These are phyloP conservation scores for Dictyostelium intermedium DNA, from an alignment of 78 protist genomes.

Conservation along the genomic window DNA sequence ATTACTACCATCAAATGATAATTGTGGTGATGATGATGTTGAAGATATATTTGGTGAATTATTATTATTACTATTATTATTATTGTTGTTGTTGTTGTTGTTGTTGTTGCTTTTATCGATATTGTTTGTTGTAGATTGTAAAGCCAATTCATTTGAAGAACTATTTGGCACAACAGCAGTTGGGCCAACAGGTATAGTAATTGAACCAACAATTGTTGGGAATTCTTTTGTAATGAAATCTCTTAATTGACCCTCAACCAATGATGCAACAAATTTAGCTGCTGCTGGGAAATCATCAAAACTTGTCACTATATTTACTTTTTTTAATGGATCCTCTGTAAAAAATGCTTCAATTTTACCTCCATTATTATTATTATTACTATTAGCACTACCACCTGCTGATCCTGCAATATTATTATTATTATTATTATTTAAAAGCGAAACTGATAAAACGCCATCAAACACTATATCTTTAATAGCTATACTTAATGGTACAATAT, in stretches of 20 bases:
- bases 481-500: slow-evolving; percentile 59
- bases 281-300: slow-evolving; percentile 72
- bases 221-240: slow-evolving; percentile 66
- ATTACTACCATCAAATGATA: not conserved
- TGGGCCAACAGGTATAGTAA: slow-evolving; percentile 27
- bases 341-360: slow-evolving; percentile 60
- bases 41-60: not conserved
- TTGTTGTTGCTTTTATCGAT: not conserved
- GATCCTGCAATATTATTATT: not conserved
- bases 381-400: not conserved
- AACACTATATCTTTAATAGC: slow-evolving; percentile 48
- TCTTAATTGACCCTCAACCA: slow-evolving; percentile 44
- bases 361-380: not conserved
- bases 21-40: slow-evolving; percentile 7
- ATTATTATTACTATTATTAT: not conserved
- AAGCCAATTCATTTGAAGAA: not conserved
- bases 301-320: slow-evolving; percentile 43
- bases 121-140: not conserved
- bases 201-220: slow-evolving; percentile 42
- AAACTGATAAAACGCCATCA: slow-evolving; percentile 33
- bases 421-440: slow-evolving; percentile 5
- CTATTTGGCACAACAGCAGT: not conserved
- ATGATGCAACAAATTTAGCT: slow-evolving; percentile 36
- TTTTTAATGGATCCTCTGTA: slow-evolving; percentile 46
- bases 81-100: not conserved